Percentiles rank a stretch among this genome's conserved stretches.
Conservation (phyloP, 805 yeast species). For the Yarrowia deformans region DNA sequence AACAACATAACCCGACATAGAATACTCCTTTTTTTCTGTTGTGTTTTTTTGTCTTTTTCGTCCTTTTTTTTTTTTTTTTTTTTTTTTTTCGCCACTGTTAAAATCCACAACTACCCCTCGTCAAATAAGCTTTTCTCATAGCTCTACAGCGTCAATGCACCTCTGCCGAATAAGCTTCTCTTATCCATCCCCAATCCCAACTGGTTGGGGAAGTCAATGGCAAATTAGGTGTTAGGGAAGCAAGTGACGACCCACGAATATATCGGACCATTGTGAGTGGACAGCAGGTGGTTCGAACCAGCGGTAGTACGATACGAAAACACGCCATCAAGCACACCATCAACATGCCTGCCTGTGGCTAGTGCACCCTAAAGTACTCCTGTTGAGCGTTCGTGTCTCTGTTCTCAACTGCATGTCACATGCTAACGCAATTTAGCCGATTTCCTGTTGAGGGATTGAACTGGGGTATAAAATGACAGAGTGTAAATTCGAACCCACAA, state of each 20-base stretch:
- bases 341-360: too few species aligned
- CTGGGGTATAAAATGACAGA: neutral
- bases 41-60: neutral
- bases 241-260: neutral
- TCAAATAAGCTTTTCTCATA: neutral
- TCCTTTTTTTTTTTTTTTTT: too few species aligned
- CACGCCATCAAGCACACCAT: too few species aligned
- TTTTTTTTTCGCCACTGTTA: neutral
- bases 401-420: neutral
- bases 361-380: neutral
- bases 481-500: neutral
- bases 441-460: constrained; percentile 6
- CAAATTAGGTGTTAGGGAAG: constrained; percentile 21
- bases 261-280: constrained; percentile 15
- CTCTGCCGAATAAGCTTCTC: neutral
- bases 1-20: too few species aligned
- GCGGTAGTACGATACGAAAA: too few species aligned
- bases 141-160: neutral
- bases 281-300: neutral
- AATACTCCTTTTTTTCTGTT: too few species aligned
- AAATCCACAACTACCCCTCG: neutral
- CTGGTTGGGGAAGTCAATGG: constrained; percentile 34
- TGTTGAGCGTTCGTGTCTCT: neutral
- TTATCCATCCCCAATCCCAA: constrained; percentile 37
- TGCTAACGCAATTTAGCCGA: neutral